A percentile compares a stretch with the other conserved stretches of the same genome.
Evolutionary conservation across 2,329 filamentous ascomycete species (phyloP).

Genomic region (Fusarium dlaminii): DNA sequence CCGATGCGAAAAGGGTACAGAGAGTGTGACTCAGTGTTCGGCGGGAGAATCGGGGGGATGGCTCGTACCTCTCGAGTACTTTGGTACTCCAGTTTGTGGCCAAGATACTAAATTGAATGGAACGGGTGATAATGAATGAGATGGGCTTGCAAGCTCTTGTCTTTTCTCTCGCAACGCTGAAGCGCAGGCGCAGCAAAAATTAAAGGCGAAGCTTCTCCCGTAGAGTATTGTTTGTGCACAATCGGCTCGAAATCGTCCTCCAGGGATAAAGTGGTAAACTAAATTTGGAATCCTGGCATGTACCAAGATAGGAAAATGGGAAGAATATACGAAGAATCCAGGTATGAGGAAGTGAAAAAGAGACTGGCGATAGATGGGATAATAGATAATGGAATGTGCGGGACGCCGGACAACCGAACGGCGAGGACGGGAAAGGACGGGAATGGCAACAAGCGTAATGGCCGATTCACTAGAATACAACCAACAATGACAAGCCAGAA

Average conservation of each 20-base stretch:
- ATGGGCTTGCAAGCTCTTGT: slow-evolving; percentile 8
- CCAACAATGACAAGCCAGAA: slow-evolving; percentile 13
- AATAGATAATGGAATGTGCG: slow-evolving; percentile 32
- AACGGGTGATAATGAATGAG: background rate
- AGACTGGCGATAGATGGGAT: slow-evolving; percentile 21
- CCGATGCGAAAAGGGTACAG: slow-evolving; percentile 10
- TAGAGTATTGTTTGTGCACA: slow-evolving; percentile 10
- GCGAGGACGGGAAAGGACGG: slow-evolving; percentile 41
- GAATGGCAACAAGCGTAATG: slow-evolving; percentile 36
- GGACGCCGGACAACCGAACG: slow-evolving; percentile 37
- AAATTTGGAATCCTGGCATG: slow-evolving; percentile 16
- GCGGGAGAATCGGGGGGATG: slow-evolving; percentile 14
- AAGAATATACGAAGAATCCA: background rate
- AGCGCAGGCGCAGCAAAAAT: slow-evolving; percentile 16
- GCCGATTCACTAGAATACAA: slow-evolving; percentile 27
- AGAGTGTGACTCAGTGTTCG: slow-evolving; percentile 30
- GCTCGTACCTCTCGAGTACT: slow-evolving; percentile 32
- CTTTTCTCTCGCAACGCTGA: slow-evolving; percentile 2
- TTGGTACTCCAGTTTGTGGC: slow-evolving; percentile 1
- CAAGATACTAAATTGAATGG: background rate
- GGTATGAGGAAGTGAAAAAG: background rate
- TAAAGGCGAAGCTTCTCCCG: background rate
- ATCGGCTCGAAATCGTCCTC: slow-evolving; percentile 5
- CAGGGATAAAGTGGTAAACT: background rate
- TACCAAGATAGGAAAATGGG: slow-evolving; percentile 13